Conservation (phyloP, 2,329 filamentous ascomycete genomes). For the Lachnellula hyalina region DNA sequence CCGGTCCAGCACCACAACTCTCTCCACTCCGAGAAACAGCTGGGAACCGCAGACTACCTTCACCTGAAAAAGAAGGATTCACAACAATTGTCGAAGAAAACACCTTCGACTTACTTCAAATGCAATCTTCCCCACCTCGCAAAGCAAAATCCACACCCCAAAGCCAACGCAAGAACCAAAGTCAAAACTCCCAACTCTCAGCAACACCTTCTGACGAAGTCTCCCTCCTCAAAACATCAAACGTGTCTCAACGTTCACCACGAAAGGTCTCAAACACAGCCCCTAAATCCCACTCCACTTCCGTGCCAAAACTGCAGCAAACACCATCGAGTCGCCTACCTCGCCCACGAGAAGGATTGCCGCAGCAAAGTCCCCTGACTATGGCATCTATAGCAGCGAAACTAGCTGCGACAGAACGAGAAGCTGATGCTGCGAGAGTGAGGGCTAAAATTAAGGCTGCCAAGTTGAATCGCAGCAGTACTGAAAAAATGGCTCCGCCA, state of each 20-base stretch:
- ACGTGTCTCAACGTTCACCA: constrained; percentile 7
- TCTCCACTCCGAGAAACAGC: constrained; percentile 41
- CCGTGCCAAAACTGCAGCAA: constrained; percentile 21
- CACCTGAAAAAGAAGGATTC: constrained; percentile 37
- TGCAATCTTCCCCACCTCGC: constrained; percentile 32
- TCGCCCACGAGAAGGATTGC: constrained; percentile 23
- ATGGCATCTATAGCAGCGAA: constrained; percentile 60
- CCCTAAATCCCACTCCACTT: not conserved
- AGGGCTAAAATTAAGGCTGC: constrained; percentile 57
- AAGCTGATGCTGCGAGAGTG: constrained; percentile 58
- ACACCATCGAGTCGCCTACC: constrained; percentile 25
- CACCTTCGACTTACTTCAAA: constrained; percentile 37
- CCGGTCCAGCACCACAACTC: constrained; percentile 29
- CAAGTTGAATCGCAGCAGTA: constrained; percentile 30
- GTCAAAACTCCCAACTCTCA: constrained; percentile 5
- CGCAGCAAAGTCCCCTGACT: constrained; percentile 51
- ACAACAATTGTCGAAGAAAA: constrained; percentile 45
- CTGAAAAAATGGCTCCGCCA: constrained; percentile 29
- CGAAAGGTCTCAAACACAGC: constrained; percentile 10
- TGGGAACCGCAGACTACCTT: constrained; percentile 23
- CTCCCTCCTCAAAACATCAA: constrained; percentile 19
- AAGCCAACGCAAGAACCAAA: constrained; percentile 4
- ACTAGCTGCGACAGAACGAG: constrained; percentile 57
- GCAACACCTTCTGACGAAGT: constrained; percentile 18
- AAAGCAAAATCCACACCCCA: constrained; percentile 21